Conservation (phyloP, 2,329 filamentous ascomycete genomes). For the Leptographium flavum region DNA sequence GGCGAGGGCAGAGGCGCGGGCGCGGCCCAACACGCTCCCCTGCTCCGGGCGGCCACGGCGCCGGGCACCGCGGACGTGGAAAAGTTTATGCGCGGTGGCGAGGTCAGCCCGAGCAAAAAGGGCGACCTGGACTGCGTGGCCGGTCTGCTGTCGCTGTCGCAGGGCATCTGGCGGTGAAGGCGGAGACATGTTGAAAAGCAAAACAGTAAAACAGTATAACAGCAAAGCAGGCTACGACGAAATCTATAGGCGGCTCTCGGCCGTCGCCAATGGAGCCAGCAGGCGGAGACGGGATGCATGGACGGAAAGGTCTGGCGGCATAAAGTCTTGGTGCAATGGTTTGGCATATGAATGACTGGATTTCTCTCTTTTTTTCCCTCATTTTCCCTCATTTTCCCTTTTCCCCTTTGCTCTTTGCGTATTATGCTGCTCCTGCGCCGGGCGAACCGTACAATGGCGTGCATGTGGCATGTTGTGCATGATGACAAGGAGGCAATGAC, state of each 20-base stretch:
- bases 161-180: conserved; percentile 71
- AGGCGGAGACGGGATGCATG: neutral
- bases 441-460: too few species aligned
- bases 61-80: conserved; percentile 48
- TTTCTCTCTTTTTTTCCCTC: neutral
- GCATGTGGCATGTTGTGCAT: neutral
- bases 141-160: conserved; percentile 74
- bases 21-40: conserved; percentile 1
- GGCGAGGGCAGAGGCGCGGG: neutral
- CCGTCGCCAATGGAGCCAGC: neutral
- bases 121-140: conserved; percentile 81
- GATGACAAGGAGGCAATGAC: neutral
- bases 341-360: neutral
- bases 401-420: neutral
- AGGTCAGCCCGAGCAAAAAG: conserved; percentile 55
- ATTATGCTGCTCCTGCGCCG: neutral
- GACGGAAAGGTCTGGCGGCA: too few species aligned
- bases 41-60: conserved; percentile 7
- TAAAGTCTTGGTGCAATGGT: neutral
- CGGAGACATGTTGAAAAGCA: neutral
- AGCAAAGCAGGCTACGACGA: neutral
- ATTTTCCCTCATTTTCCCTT: neutral
- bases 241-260: too few species aligned
- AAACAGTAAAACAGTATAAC: neutral
- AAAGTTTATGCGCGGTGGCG: conserved; percentile 55